Percentiles rank a stretch among this genome's conserved stretches.
phyloP scores from a whole-genome alignment of 768 basidiomycete species.

The Chalciporus sphaerocephalus region DNA sequence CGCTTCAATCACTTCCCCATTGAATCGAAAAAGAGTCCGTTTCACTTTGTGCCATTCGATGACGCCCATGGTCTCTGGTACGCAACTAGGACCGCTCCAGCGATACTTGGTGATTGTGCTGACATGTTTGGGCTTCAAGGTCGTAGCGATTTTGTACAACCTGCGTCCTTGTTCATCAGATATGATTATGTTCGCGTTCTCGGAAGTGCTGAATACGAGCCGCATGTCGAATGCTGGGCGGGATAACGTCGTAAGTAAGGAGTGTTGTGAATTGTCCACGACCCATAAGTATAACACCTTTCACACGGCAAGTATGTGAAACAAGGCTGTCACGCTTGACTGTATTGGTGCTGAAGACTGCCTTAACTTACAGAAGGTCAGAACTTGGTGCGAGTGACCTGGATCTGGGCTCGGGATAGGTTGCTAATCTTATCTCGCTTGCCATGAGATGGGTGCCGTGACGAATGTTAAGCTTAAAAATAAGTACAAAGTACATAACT shows the following conservation, averaged over 20 bases:
- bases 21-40: conserved; percentile 28
- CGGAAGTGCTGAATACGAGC: conserved; percentile 19
- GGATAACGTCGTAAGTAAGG: not conserved
- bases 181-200: conserved; percentile 18
- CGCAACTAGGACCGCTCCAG: conserved; percentile 17
- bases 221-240: conserved; percentile 9
- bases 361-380: not conserved
- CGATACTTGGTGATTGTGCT: conserved; percentile 25
- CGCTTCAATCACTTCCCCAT: conserved; percentile 26
- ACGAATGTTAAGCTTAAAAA: no score
- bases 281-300: not conserved
- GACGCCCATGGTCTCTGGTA: conserved; percentile 29
- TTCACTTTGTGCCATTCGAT: conserved; percentile 33
- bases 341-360: not conserved
- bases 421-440: not conserved
- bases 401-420: not conserved
- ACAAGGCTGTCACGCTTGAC: not conserved
- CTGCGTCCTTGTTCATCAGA: conserved; percentile 16
- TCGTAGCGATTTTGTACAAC: conserved; percentile 21
- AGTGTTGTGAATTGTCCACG: not conserved
- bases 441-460: not conserved
- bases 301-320: not conserved
- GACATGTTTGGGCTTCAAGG: conserved; percentile 9
- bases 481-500: no score
- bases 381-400: not conserved